Evolutionary conservation across 176 grass and related monocot genomes (phyloP), one percentile per base, ranked within the genome.

Genomic region (Lolium perenne): DNA sequence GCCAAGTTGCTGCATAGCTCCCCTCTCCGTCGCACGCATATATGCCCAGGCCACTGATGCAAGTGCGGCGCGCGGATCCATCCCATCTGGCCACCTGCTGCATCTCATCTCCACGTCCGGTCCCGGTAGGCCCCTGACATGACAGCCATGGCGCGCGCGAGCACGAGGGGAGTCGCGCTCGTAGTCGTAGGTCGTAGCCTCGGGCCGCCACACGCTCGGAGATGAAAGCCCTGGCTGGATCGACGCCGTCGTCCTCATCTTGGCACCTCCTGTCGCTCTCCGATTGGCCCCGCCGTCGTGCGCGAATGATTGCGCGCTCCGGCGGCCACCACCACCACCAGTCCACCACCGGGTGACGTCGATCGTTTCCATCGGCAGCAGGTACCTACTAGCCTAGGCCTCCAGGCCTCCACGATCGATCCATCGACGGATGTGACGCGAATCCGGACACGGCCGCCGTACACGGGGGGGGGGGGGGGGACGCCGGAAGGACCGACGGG

Each of bases 1-100:
- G 22, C 48, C 72, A 50, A 75, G 12, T 51, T 74, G 46, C 21
- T 74, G 71, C 6, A 40, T 15, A 66, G 63, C 63, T 66, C 25
- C 11, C 20, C 57, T 60, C 20, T 18, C 57, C 8, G 0, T 21
- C 55, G 55, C 13, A 20, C 46, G 71, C 46, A 74, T 74, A 51
- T 75, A 38, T 71, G 68, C 68, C 18, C 3, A 43, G 48, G 4
- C 13, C 48, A 76, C 74, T 76, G 49, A 20, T 32, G 48, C 49
- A 76, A 76, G 74, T 76, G 49, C 74, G 74, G 74, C 72, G 72
- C n/a, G n/a, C 74, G 74, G 74, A 76, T 76, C 74, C 74, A 56
- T 56, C 74, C 50, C 74, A 38, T 76, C 49, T 76, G 72, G 47
- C 72, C 72, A 26, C 9, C 17, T 9, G 8, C 38, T 40, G 3